These are phyloP conservation scores for Lavandula angustifolia DNA, from an alignment of 257 asterid genomes.

Conservation along the genomic window DNA sequence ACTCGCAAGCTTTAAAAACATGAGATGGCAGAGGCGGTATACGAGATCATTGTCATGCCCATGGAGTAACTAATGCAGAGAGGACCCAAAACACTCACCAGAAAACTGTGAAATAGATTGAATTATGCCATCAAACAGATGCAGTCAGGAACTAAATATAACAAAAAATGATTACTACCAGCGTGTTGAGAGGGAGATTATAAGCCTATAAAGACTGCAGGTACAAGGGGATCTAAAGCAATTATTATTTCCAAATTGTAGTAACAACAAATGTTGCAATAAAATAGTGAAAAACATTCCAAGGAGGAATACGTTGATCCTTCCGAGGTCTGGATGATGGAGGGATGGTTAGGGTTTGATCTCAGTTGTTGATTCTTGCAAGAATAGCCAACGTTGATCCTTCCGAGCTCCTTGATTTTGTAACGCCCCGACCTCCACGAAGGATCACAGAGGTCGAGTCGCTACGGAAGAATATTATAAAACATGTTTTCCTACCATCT, in stretches of 20 bases:
- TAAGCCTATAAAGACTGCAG: slow-evolving; percentile 5
- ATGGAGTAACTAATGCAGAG: neutral
- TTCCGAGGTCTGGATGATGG: too few species aligned
- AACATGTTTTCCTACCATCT: too few species aligned
- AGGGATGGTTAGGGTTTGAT: too few species aligned
- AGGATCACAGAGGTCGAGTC: too few species aligned
- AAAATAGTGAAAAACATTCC: slow-evolving; percentile 49
- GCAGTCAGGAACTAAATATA: slow-evolving; percentile 7
- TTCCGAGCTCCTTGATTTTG: too few species aligned
- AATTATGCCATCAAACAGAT: slow-evolving; percentile 17
- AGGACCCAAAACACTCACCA: neutral
- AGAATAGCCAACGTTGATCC: too few species aligned
- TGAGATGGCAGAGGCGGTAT: neutral
- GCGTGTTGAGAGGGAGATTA: neutral
- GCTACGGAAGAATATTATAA: too few species aligned
- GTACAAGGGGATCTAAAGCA: slow-evolving; percentile 7
- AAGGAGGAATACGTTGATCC: slow-evolving; percentile 86
- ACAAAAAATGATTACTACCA: neutral
- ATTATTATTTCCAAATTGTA: slow-evolving; percentile 2
- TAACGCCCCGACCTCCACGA: too few species aligned
- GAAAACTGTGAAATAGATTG: slow-evolving; percentile 11
- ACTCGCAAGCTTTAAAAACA: neutral
- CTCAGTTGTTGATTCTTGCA: too few species aligned
- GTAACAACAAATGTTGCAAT: neutral
- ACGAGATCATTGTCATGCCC: slow-evolving; percentile 2